Evolutionary conservation across 2,329 filamentous ascomycete species (phyloP), one percentile per base, ranked within the genome.

Genomic region (Domatiomyces catenatus): DNA sequence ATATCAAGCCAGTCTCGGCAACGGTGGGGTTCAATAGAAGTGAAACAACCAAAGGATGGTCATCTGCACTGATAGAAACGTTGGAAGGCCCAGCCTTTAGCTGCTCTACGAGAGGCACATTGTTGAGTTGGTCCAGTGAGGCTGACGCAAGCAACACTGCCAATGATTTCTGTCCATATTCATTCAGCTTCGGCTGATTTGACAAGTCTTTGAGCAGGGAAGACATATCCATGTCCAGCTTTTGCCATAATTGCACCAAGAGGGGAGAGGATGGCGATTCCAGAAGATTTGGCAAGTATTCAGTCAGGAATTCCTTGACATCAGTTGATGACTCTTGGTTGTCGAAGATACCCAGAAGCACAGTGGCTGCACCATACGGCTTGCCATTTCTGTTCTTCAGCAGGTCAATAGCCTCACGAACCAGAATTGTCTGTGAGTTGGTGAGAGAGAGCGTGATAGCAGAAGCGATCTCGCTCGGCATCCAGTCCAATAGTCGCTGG

Each of bases 231-330:
- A 39, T 2, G 15, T 39, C 10, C 32, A 15, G 15, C 8, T 15
- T 39, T 39, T 8, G 61, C 45, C 45, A 47, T 8, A 80, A 77
- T 0, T 80, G 76, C 6, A 88, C 69, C 0, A 94, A 64, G 48
- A 81, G 75, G 1, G 75, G 66, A 0, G 79, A 77, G 1, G 86
- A 89, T 0, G 84, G 77, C 0, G 86, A 88, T 1, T 75, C 66
- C 2, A 89, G 66, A 15, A 92, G 67, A 1, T 70, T 66, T 0
- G 75, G 69, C 12, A 83, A 69, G 53, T 81, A 70, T 1, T 77
- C 68, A 18, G 71, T 64, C 3, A 83, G 66, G 43, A 84, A 78
- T 0, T 68, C 60, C 3, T 71, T 64, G 10, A 80, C 65, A n/a
- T 66, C 61, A 12, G 64, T 54, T 19, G 50, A 48, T 8, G 50